Conservation (phyloP, 1,284 basidiomycete genomes). For the Athelia psychrophila region DNA sequence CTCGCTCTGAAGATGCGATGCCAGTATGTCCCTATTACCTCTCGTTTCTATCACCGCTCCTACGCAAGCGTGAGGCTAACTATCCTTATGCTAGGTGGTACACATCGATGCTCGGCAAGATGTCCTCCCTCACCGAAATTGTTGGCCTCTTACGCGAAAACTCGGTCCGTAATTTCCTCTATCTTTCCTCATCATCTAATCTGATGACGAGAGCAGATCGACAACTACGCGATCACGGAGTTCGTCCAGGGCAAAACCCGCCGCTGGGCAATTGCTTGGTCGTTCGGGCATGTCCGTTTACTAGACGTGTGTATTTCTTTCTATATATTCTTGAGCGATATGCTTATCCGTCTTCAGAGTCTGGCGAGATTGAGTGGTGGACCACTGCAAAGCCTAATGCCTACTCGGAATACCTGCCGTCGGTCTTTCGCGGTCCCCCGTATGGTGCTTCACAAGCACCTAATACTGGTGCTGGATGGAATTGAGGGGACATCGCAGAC, state of each 20-base stretch:
- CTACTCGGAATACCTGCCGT: background rate
- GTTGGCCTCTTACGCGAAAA: conserved; percentile 52
- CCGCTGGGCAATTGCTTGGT: conserved; percentile 91
- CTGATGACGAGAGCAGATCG: conserved; percentile 44
- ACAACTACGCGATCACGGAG: conserved; percentile 83
- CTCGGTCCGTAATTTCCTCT: conserved; percentile 26
- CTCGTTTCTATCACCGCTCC: no score
- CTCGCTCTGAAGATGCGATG: conserved; percentile 42
- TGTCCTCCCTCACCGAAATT: conserved; percentile 67
- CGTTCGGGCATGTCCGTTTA: conserved; percentile 57
- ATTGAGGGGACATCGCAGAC: background rate
- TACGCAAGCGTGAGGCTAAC: no score
- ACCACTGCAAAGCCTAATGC: no score
- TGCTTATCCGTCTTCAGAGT: background rate
- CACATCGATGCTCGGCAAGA: conserved; percentile 88
- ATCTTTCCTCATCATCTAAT: background rate
- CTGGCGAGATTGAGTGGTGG: no score
- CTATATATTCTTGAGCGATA: background rate
- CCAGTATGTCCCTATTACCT: conserved; percentile 39
- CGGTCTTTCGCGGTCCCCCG: background rate
- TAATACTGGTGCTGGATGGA: background rate
- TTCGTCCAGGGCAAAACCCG: conserved; percentile 84
- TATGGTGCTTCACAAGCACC: background rate
- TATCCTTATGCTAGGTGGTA: conserved; percentile 82
- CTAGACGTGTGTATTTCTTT: conserved; percentile 51